Base-by-base conservation (phyloP, 2,329 filamentous ascomycete genomes). In the Dryadomyces sulphureus region DNA sequence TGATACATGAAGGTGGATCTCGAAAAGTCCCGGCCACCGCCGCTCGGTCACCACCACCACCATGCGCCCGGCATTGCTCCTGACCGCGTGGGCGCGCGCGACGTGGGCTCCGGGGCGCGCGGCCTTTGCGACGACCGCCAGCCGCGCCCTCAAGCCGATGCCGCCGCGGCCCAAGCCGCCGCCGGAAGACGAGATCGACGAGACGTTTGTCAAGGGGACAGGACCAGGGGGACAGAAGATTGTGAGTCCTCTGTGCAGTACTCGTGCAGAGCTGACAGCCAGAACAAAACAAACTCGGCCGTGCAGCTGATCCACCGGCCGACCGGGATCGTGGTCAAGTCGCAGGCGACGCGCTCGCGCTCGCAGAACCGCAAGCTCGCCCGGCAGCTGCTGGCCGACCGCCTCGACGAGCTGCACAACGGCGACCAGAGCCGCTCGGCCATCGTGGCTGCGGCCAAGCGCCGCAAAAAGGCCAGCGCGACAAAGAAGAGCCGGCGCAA, bases 221-320 rank as follows among this genome's bases (percentile, higher is more conserved):
- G 92, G 92, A 1, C 90, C 92, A 0, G 92, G 92, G 21, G 92
- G 92, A 0, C 92, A 98, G 60, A 95, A 95, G 62, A 96, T 96
- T 66, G 82, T 87, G 64, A 45, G 67, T 60, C 22, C 12, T 21
- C 17, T 19, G 1, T 46, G 3, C n/a, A 2, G 19, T 12, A 9
- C 21, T 36, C 19, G 2, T 24, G 36, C n/a, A n/a, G n/a, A n/a
- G 20, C 21, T 19, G 7, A 17, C 24, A 41, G 8, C 21, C 50
- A 81, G 82, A 98, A 98, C 66, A 98, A 98, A 77, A 98, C 92
- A 22, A 88, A 81, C 53, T 95, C 86, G 0, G 90, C 90, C 34
- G 90, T 95, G 2, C 92, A 98, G 61, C 71, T 98, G 32, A 92
- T 82, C 54, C 92, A 98, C 62, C 66, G 84, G 16, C 87, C 90